Base-by-base conservation (phyloP, 768 basidiomycete genomes). In the Kwoniella newhampshirensis region DNA sequence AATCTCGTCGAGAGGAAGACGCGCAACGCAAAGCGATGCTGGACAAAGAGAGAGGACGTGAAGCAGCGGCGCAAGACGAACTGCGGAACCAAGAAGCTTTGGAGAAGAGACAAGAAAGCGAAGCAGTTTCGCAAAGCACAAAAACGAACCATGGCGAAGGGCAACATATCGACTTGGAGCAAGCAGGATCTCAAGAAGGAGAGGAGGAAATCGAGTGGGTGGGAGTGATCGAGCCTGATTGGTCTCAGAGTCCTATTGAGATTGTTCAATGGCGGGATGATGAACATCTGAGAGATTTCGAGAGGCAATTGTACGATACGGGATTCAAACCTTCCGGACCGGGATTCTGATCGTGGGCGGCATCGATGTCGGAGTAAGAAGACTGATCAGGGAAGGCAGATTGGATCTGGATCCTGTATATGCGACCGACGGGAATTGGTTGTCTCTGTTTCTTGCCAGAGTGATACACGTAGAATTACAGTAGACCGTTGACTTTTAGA, bases 311-410 rank as follows among this genome's bases (percentile, higher is more conserved):
- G 4, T 74, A 74, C 49, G 66, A 71, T 57, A 32, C 66, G 4
- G 69, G 72, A n/a, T 73, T 73, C 54, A 61, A 64, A 25, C 71
- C 71, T 21, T 59, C 57, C 30, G 71, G 71, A 25, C 59, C 57
- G 8, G 71, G 71, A 4, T 73, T 73, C 55, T 70, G 58, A 41
- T 39, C 25, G 42, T 8, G n/a, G n/a, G 30, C 47, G 30, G 3
- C 17, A 46, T n/a, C 44, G 18, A 21, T n/a, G 17, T n/a, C 20
- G 40, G 17, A n/a, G 5, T 5, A n/a, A 6, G 40, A 41, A n/a
- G 32, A n/a, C n/a, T n/a, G n/a, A n/a, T n/a, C n/a, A n/a, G n/a
- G n/a, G n/a, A n/a, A n/a, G n/a, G n/a, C n/a, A n/a, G n/a, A n/a
- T n/a, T n/a, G n/a, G n/a, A n/a, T n/a, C n/a, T n/a, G n/a, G n/a